These are phyloP conservation scores for Leptographium procerum DNA, from an alignment of 2,329 filamentous ascomycete genomes.

Conservation along the genomic window DNA sequence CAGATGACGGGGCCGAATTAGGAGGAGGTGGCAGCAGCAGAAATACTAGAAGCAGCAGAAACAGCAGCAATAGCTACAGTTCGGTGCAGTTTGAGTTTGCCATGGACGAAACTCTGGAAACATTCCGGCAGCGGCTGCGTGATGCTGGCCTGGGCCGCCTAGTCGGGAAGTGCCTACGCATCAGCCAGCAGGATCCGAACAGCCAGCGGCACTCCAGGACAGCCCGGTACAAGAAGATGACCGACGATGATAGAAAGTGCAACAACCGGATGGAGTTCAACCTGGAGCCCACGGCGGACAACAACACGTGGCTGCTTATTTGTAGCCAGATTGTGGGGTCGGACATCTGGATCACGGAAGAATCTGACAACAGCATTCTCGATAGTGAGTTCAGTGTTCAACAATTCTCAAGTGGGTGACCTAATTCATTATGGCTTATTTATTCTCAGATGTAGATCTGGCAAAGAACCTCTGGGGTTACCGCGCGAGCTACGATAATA, in stretches of 20 bases:
- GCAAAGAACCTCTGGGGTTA: neutral
- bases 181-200: neutral
- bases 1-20: no score
- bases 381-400: neutral
- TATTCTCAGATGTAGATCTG: neutral
- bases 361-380: neutral
- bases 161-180: neutral
- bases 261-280: constrained; percentile 2
- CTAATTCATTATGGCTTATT: neutral
- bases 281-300: neutral
- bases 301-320: constrained; percentile 3
- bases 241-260: neutral
- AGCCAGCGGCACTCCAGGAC: no score
- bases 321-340: neutral
- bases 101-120: neutral
- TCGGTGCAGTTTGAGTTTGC: neutral
- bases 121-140: neutral
- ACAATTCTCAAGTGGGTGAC: neutral
- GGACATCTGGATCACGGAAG: neutral
- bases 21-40: neutral
- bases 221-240: neutral
- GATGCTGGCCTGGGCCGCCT: neutral
- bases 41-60: neutral
- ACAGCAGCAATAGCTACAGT: neutral
- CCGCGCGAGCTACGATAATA: neutral